Percentiles rank a stretch among this genome's conserved stretches.
These are phyloP conservation scores for Leishmania major DNA, from an alignment of 208 protist genomes.

Conservation along the genomic window DNA sequence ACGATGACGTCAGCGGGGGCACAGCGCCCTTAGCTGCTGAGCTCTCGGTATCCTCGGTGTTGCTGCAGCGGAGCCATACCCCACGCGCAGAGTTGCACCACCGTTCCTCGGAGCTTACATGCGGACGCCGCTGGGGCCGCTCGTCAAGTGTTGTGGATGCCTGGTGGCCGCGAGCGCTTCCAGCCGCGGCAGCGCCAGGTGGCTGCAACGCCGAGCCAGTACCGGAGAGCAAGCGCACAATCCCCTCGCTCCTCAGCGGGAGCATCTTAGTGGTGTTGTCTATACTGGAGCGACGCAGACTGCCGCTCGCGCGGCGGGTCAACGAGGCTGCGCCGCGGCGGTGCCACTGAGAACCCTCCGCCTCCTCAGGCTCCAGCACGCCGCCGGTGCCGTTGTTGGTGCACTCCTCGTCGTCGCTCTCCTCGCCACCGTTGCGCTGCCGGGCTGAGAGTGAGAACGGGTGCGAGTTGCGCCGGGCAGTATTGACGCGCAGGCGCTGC, in stretches of 20 bases:
- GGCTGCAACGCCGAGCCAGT: constrained; percentile 2
- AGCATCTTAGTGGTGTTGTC: background rate
- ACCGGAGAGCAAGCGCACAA: constrained; percentile 4
- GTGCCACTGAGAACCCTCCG: background rate
- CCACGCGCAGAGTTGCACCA: constrained; percentile 24
- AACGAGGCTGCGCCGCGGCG: background rate
- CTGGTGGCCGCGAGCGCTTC: background rate
- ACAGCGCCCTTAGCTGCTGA: background rate
- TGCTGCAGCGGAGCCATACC: constrained; percentile 4
- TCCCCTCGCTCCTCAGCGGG: constrained; percentile 23
- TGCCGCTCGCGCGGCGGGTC: constrained; percentile 3
- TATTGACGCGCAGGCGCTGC: background rate
- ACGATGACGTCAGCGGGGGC: background rate
- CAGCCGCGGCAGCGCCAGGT: background rate
- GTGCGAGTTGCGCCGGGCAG: constrained; percentile 9
- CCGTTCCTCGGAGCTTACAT: constrained; percentile 3
- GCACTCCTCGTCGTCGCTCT: background rate
- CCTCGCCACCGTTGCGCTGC: background rate
- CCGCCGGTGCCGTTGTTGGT: background rate
- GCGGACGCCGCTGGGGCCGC: constrained; percentile 2
- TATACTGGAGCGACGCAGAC: constrained; percentile 9
- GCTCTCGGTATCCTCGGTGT: background rate
- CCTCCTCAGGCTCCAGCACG: background rate
- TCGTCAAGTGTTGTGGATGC: constrained; percentile 6
- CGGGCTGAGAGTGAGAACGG: constrained; percentile 16